Base-by-base conservation (phyloP, 805 yeast species). In the Pichia membranifaciens region DNA sequence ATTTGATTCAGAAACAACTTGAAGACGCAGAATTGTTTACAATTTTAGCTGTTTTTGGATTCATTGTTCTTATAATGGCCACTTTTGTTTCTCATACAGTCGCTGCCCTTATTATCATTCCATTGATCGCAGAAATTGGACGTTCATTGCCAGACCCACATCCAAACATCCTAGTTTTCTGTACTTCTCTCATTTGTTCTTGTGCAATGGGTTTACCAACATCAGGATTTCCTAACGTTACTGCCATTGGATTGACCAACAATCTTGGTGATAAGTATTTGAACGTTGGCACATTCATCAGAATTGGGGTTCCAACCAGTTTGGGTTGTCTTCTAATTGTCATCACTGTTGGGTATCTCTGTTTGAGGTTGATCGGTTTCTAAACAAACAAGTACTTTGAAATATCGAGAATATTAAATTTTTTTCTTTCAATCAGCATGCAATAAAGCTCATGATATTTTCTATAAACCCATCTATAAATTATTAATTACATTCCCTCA, bases 171-270 rank as follows among this genome's bases (percentile, higher is more conserved):
- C 70, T 93, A 55, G 84, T 93, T 41, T 76, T 79, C 81, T 70
- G 72, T 12, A 72, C 78, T 46, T 82, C 81, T 2, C 64, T 79
- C 52, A 70, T 93, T 52, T 87, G 97, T 58, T 91, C 98, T 0
- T 82, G 86, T 33, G 99, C 98, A 2, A 93, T 93, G 98, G 98
- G 96, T 1, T 70, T 93, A 45, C 98, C 99, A 25, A 93, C 98
- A 0, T 86, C 96, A 2, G 98, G 99, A 0, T 91, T 93, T 72
- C 99, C 99, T 4, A 93, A 93, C 58, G 96, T 93, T 32, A 89
- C 98, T 0, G 99, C 98, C 0, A 88, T 93, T 52, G 89, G 97
- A 49, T 80, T 89, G 80, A 82, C 90, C 5, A 96, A 93, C 64
- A 96, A 87, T 58, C 76, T 90, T 37, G 98, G 98, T 9, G 83